These are phyloP conservation scores for Termitomyces sp. DNA, from an alignment of 768 basidiomycete species.

Conservation along the genomic window DNA sequence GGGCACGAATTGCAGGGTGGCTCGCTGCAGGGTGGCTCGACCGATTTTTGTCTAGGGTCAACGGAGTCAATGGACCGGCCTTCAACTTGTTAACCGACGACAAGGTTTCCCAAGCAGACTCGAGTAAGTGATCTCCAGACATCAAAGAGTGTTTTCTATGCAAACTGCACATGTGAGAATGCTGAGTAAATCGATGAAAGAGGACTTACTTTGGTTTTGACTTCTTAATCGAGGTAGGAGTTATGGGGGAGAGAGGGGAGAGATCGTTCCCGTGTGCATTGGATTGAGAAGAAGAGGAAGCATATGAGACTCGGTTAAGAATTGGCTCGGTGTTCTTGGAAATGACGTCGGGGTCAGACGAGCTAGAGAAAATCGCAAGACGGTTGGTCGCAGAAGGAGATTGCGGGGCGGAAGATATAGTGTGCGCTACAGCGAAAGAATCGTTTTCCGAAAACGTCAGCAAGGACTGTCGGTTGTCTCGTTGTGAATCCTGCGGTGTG, in stretches of 20 bases:
- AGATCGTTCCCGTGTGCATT: slow-evolving; percentile 28
- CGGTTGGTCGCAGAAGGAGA: slow-evolving; percentile 40
- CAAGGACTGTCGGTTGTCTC: slow-evolving; percentile 42
- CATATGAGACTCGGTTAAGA: slow-evolving; percentile 46
- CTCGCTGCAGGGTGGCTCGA: slow-evolving; percentile 27
- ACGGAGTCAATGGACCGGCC: slow-evolving; percentile 24
- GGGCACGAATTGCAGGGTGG: slow-evolving; percentile 38
- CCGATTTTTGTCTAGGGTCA: slow-evolving; percentile 24
- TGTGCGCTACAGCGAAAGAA: slow-evolving; percentile 51
- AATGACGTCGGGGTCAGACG: slow-evolving; percentile 40
- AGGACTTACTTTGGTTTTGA: slow-evolving; percentile 14
- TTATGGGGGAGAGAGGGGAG: slow-evolving; percentile 14
- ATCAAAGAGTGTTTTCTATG: slow-evolving; percentile 18
- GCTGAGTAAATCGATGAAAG: neutral
- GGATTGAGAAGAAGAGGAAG: slow-evolving; percentile 55
- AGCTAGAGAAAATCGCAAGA: slow-evolving; percentile 49
- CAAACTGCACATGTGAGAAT: slow-evolving; percentile 18
- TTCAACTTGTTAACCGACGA: slow-evolving; percentile 12
- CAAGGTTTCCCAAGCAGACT: slow-evolving; percentile 21
- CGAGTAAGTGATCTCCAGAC: slow-evolving; percentile 15
- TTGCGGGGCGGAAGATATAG: slow-evolving; percentile 34
- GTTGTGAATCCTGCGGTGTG: slow-evolving; percentile 48
- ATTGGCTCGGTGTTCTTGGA: slow-evolving; percentile 33
- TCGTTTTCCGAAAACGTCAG: slow-evolving; percentile 60
- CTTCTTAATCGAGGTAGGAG: slow-evolving; percentile 4